A percentile compares a stretch with the other conserved stretches of the same genome.
phyloP scores from a whole-genome alignment of 2,329 filamentous ascomycete genomes.

The Lecanosticta acicola region DNA sequence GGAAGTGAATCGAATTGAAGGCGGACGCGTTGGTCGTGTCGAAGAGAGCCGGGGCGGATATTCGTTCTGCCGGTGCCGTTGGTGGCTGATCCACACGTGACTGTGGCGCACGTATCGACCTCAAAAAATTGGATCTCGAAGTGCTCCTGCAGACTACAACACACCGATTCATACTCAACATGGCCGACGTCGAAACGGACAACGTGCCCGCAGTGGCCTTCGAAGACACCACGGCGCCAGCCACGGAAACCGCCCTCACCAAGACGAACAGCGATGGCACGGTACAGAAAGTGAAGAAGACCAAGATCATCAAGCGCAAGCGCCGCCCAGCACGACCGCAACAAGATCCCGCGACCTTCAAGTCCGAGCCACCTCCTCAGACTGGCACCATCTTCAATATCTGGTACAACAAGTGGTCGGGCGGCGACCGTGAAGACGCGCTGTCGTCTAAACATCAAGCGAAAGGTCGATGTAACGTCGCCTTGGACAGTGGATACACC shows the following conservation, averaged over 20 bases:
- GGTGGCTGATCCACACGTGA: not conserved
- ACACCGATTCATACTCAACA: not conserved
- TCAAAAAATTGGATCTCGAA: not conserved
- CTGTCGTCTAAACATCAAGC: slow-evolving; percentile 78
- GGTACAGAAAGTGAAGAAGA: slow-evolving; percentile 60
- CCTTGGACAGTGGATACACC: slow-evolving; percentile 54
- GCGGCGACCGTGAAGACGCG: slow-evolving; percentile 89
- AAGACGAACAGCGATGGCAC: slow-evolving; percentile 27
- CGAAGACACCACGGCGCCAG: slow-evolving; percentile 23
- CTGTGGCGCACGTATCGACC: not conserved
- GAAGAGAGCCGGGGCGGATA: too few species aligned
- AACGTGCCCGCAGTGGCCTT: slow-evolving; percentile 5
- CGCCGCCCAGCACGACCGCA: slow-evolving; percentile 83
- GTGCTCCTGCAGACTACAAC: not conserved
- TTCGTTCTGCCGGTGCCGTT: too few species aligned
- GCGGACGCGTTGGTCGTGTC: too few species aligned
- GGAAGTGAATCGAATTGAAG: too few species aligned
- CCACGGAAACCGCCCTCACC: slow-evolving; percentile 17
- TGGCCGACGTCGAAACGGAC: slow-evolving; percentile 5
- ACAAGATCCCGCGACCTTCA: slow-evolving; percentile 77
- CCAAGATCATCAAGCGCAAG: slow-evolving; percentile 90
- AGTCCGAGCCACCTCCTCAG: slow-evolving; percentile 79
- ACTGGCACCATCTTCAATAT: slow-evolving; percentile 97
- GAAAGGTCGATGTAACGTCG: slow-evolving; percentile 79
- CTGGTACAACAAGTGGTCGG: slow-evolving; percentile 98